phyloP scores from a whole-genome alignment of 768 basidiomycete genomes.

The Collybia nuda region DNA sequence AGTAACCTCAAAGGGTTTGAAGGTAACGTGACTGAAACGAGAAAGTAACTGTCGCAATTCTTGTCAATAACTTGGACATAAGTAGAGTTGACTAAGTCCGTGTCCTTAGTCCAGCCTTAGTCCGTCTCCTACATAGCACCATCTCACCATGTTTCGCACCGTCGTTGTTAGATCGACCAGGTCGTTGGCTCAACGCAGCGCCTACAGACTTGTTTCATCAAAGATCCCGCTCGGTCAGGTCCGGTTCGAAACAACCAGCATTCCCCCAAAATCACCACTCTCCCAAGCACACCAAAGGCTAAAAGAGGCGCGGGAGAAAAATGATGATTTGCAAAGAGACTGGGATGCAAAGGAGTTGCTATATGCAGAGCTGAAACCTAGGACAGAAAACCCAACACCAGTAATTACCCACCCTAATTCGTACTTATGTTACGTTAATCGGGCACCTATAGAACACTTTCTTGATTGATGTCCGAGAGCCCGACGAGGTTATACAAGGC shows the following conservation, averaged over 20 bases:
- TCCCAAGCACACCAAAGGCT: conserved; percentile 28
- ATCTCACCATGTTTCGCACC: conserved; percentile 30
- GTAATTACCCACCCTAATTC: conserved; percentile 33
- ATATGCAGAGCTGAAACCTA: conserved; percentile 82
- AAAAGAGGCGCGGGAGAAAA: conserved; percentile 32
- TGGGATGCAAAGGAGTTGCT: conserved; percentile 75
- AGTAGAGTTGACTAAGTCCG: too few species aligned
- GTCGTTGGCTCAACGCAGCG: conserved; percentile 14
- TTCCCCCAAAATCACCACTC: conserved; percentile 17
- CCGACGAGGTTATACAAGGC: conserved; percentile 87
- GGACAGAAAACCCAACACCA: conserved; percentile 70
- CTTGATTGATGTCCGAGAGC: conserved; percentile 91
- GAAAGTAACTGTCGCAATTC: not conserved
- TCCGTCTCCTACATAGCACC: too few species aligned
- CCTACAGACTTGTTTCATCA: conserved; percentile 1
- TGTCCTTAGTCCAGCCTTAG: too few species aligned
- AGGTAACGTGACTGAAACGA: not conserved
- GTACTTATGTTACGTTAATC: conserved; percentile 6
- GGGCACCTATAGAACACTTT: conserved; percentile 54
- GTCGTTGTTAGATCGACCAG: conserved; percentile 21
- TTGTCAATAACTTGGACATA: too few species aligned
- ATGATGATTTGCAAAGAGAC: conserved; percentile 55
- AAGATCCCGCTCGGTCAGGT: conserved; percentile 12
- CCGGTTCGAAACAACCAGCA: conserved; percentile 15
- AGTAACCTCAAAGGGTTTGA: too few species aligned